Percentiles rank a stretch among this genome's conserved stretches.
Conservation (phyloP, 192 early-diverging fungal species). For the Podila epicladia region DNA sequence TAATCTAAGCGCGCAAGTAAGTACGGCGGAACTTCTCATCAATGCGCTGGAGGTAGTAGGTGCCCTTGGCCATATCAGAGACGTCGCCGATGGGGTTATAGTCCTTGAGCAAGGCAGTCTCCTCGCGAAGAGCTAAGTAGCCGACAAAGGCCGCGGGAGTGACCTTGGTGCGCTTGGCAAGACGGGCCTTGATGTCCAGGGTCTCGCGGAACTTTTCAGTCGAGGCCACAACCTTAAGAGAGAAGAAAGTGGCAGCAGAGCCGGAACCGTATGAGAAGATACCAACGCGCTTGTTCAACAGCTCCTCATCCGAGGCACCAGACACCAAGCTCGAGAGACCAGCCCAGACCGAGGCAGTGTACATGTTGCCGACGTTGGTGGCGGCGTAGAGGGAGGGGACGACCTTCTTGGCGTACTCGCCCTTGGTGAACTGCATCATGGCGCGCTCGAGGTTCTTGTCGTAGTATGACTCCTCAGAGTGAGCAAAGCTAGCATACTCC, state of each 20-base stretch:
- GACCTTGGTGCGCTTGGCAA: conserved; percentile 78
- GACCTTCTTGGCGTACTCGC: conserved; percentile 78
- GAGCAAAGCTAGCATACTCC: conserved; percentile 49
- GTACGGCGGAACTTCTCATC: conserved; percentile 93
- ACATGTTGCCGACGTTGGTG: conserved; percentile 96
- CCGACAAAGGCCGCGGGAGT: conserved; percentile 81
- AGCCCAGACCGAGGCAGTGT: conserved; percentile 70
- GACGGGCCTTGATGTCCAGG: conserved; percentile 75
- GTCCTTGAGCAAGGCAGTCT: conserved; percentile 83
- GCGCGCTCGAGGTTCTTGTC: conserved; percentile 94
- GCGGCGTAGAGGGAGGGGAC: conserved; percentile 80
- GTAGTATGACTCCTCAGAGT: conserved; percentile 78
- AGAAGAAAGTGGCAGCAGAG: conserved; percentile 94
- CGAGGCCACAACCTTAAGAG: conserved; percentile 79
- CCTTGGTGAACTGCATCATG: conserved; percentile 85
- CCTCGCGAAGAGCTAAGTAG: conserved; percentile 88
- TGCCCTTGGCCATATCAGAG: conserved; percentile 72
- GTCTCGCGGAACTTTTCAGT: conserved; percentile 67
- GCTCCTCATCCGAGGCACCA: conserved; percentile 71
- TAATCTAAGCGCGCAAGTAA: conserved; percentile 70
- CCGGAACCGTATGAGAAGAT: conserved; percentile 98
- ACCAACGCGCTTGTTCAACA: conserved; percentile 86
- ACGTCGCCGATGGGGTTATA: conserved; percentile 79
- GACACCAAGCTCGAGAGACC: conserved; percentile 84
- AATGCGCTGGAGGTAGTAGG: conserved; percentile 89